Evolutionary conservation across 1,284 basidiomycete species (phyloP).

Genomic region (Puccinia polysora): DNA sequence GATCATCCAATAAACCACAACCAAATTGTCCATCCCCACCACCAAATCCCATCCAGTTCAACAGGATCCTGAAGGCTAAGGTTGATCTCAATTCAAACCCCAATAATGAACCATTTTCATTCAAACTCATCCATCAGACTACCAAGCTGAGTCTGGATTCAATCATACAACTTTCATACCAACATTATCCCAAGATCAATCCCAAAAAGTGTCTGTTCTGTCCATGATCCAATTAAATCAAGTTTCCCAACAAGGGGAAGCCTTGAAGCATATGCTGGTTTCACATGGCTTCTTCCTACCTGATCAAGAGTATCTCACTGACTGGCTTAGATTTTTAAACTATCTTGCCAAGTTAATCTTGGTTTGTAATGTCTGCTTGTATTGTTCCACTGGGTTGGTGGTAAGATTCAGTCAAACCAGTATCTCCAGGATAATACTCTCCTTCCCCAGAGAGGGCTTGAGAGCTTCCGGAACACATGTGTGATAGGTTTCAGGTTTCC

Average conservation of each 20-base stretch:
- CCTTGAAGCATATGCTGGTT: conserved; percentile 71
- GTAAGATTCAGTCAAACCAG: conserved; percentile 56
- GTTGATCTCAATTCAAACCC: not conserved
- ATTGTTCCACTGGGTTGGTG: conserved; percentile 59
- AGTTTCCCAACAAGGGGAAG: conserved; percentile 52
- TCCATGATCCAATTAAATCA: conserved; percentile 48
- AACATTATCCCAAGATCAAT: conserved; percentile 57
- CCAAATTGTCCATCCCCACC: conserved; percentile 18
- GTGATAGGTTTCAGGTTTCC: conserved; percentile 64
- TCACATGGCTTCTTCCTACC: conserved; percentile 94
- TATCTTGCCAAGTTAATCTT: conserved; percentile 93
- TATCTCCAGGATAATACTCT: conserved; percentile 45
- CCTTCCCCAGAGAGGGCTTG: conserved; percentile 55
- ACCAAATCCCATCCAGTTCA: not conserved
- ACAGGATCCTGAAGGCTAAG: not conserved
- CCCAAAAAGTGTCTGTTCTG: conserved; percentile 75
- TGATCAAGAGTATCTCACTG: conserved; percentile 82
- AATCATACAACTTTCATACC: conserved; percentile 61
- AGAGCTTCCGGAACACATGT: conserved; percentile 87
- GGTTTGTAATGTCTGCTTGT: conserved; percentile 86
- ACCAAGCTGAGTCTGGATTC: conserved; percentile 61
- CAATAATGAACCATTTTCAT: too few relatives aligned
- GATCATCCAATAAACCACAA: conserved; percentile 21
- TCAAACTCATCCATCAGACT: not conserved
- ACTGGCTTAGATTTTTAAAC: conserved; percentile 71